These are phyloP conservation scores for Xanthoconium separans DNA, from an alignment of 1,284 basidiomycete genomes.

Conservation along the genomic window DNA sequence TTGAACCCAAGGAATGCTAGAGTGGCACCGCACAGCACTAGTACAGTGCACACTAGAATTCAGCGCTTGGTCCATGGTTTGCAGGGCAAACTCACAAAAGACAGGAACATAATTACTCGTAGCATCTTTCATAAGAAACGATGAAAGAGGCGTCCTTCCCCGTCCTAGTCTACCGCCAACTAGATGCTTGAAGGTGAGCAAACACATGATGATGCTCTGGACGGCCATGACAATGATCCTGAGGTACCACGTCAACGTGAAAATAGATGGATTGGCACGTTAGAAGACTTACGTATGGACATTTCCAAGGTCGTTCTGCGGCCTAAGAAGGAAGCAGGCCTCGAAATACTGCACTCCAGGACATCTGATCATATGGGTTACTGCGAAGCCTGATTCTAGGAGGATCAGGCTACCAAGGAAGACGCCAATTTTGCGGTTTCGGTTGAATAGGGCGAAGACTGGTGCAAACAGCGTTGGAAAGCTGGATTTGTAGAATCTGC, in stretches of 20 bases:
- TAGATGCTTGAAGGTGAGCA: slow-evolving; percentile 11
- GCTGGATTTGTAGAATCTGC: accelerated
- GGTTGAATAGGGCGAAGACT: slow-evolving; percentile 29
- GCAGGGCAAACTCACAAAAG: slow-evolving; percentile 14
- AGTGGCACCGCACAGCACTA: slow-evolving; percentile 6
- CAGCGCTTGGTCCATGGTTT: background rate
- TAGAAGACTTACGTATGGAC: background rate
- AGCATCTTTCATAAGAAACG: slow-evolving; percentile 19
- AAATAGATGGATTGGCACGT: background rate
- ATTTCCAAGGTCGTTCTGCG: background rate
- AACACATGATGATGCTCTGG: slow-evolving; percentile 10
- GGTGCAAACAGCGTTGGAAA: background rate
- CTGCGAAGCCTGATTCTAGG: background rate
- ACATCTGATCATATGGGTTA: background rate
- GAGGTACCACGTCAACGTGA: background rate
- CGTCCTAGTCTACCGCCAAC: slow-evolving; percentile 1
- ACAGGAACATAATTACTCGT: slow-evolving; percentile 7
- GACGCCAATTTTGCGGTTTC: slow-evolving; percentile 10
- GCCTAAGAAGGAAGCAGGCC: slow-evolving; percentile 13
- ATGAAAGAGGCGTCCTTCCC: slow-evolving; percentile 18
- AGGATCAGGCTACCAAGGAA: slow-evolving; percentile 15
- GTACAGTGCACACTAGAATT: background rate
- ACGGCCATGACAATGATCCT: slow-evolving; percentile 2
- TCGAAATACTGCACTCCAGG: slow-evolving; percentile 2
- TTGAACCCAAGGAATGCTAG: slow-evolving; percentile 2